Percentiles rank a stretch among this genome's conserved stretches.
These are phyloP conservation scores for Juncus effusus DNA, from an alignment of 176 grass and related monocot genomes.

Conservation along the genomic window DNA sequence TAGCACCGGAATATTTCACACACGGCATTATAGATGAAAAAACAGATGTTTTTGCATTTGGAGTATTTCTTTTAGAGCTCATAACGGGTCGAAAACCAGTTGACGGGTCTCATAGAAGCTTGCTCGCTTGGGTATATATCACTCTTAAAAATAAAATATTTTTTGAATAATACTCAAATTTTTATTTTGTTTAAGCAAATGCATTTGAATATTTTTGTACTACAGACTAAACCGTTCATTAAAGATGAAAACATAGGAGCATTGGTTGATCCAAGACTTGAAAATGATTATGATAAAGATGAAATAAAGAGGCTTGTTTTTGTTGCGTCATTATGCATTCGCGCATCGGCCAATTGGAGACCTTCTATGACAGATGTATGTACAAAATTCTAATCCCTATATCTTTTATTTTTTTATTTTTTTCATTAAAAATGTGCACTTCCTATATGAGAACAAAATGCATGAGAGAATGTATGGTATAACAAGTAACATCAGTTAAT, in stretches of 20 bases:
- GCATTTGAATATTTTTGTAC: no score
- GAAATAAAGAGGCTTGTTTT: conserved; percentile 56
- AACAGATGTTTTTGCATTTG: conserved; percentile 92
- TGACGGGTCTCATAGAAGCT: conserved; percentile 69
- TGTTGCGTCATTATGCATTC: conserved; percentile 70
- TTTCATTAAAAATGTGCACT: no score
- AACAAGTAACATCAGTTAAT: no score
- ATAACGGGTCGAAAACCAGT: conserved; percentile 73
- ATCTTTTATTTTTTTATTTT: no score
- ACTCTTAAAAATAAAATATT: neutral
- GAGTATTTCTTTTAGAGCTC: conserved; percentile 91
- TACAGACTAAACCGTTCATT: conserved; percentile 64
- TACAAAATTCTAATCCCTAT: neutral
- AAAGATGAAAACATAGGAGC: conserved; percentile 42
- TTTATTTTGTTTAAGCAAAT: neutral
- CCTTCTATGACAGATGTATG: conserved; percentile 85
- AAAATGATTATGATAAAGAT: conserved; percentile 45
- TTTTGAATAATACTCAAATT: neutral
- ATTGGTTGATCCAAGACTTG: conserved; percentile 53
- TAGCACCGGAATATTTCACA: conserved; percentile 96
- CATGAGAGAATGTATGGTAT: no score
- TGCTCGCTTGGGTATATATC: conserved; percentile 67
- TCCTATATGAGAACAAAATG: no score
- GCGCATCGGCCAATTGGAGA: conserved; percentile 50
- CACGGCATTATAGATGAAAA: conserved; percentile 89